A percentile compares a stretch with the other conserved stretches of the same genome.
Evolutionary conservation across 2,329 filamentous ascomycete genomes (phyloP).

Genomic region (Curvularia verruculosa): DNA sequence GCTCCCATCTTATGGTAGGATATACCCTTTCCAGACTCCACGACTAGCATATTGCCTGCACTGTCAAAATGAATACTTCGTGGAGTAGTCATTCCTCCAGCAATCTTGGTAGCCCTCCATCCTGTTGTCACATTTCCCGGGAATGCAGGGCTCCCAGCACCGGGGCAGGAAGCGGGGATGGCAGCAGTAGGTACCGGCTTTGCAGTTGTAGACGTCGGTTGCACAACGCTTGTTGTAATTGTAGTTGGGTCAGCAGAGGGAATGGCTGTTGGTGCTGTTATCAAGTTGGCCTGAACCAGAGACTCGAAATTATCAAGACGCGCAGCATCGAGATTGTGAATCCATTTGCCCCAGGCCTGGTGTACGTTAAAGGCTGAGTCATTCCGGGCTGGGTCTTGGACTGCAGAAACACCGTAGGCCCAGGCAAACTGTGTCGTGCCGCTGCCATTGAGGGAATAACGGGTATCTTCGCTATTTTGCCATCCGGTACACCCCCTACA

Average conservation of each 20-base stretch:
- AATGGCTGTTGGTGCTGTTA: slow-evolving; percentile 34
- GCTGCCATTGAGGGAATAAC: slow-evolving; percentile 33
- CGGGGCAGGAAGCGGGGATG: slow-evolving; percentile 41
- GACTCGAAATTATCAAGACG: slow-evolving; percentile 41
- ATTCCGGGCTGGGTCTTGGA: slow-evolving; percentile 39
- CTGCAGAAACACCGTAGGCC: slow-evolving; percentile 37
- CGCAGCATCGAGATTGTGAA: slow-evolving; percentile 39
- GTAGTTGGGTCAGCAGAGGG: slow-evolving; percentile 25
- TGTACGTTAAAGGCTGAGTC: slow-evolving; percentile 44
- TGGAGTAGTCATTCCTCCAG: slow-evolving; percentile 38
- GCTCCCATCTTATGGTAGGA: slow-evolving; percentile 37
- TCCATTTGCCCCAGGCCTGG: slow-evolving; percentile 39
- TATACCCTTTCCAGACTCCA: slow-evolving; percentile 44
- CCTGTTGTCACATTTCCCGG: slow-evolving; percentile 33
- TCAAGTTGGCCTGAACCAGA: slow-evolving; percentile 39
- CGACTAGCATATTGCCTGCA: slow-evolving; percentile 43
- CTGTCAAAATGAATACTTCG: slow-evolving; percentile 43
- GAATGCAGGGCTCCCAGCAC: slow-evolving; percentile 35
- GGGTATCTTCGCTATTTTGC: slow-evolving; percentile 37
- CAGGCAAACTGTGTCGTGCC: slow-evolving; percentile 41
- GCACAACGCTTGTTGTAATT: slow-evolving; percentile 28
- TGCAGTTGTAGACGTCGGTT: slow-evolving; percentile 15
- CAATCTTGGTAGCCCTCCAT: slow-evolving; percentile 44
- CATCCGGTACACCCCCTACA: slow-evolving; percentile 43
- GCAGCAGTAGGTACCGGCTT: slow-evolving; percentile 27